Base-by-base conservation (phyloP, 257 asterid genomes). In the Solanum sejunctum region DNA sequence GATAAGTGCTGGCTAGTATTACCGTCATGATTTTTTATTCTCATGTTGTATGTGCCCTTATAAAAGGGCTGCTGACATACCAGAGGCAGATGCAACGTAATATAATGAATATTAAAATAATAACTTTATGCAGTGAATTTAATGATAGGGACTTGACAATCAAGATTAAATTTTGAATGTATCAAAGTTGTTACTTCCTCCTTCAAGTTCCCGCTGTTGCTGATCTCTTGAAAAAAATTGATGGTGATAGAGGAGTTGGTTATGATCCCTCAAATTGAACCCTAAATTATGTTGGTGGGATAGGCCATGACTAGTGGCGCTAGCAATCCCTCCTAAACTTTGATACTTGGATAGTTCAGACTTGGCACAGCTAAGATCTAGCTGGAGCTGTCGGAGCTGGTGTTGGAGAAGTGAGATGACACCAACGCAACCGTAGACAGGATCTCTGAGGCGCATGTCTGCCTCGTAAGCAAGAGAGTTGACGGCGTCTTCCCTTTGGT, bases 391-490 rank as follows among this genome's bases (percentile, higher is more conserved):
- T 12, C 95, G 95, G 86, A 93, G 97, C 91, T 93, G 97, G 86
- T 93, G 97, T 83, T 93, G 97, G 84, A 93, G 93, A 86, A 93
- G 94, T 0, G 96, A 93, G 81, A 93, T 93, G n/a, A 93, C 96
- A 85, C 96, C 96, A 17, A 93, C 96, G 88, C 96, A 93, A 77
- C 96, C 96, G 86, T 93, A 93, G 77, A 93, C 94, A 16, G 96
- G 96, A 88, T 93, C 96, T 26, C 96, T 93, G n/a, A 93, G 93
- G 10, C 96, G 90, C 96, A 93, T 93, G 80, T 93, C 96, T 0
- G 96, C 96, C 75, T 93, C 96, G 85, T 93, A 93, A 16, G 96
- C 96, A 2, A 92, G 88, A 43, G 94, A 91, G 79, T 92, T 92
- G 39, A 92, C 94, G 20, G 96, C 96, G 88, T 93, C 96, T 8